These are phyloP conservation scores for Yamadazyma taylorii DNA, from an alignment of 1,139 yeast genomes.

Conservation along the genomic window DNA sequence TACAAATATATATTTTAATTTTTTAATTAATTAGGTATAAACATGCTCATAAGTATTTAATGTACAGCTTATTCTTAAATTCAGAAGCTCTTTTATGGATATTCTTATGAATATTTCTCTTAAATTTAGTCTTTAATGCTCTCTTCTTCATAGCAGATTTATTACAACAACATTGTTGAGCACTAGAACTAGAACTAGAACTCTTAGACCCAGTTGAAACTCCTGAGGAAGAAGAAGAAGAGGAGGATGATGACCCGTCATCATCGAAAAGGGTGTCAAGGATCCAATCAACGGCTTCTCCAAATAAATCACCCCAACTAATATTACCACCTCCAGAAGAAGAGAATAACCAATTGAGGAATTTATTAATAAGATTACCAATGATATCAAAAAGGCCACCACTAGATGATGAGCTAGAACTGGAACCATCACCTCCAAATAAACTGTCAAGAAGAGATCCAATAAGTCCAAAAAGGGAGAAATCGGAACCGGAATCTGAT, in stretches of 20 bases:
- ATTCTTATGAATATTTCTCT: slow-evolving; percentile 19
- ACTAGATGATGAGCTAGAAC: slow-evolving; percentile 11
- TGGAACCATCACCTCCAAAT: slow-evolving; percentile 10
- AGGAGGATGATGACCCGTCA: slow-evolving; percentile 19
- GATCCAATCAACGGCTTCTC: slow-evolving; percentile 16
- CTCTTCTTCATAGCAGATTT: slow-evolving; percentile 17
- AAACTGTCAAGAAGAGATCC: slow-evolving; percentile 9
- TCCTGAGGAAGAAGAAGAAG: slow-evolving; percentile 12
- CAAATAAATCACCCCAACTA: slow-evolving; percentile 14
- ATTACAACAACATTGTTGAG: slow-evolving; percentile 13
- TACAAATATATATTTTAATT: not conserved
- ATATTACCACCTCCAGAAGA: slow-evolving; percentile 12
- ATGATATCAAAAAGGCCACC: slow-evolving; percentile 10
- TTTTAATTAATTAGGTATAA: slow-evolving; percentile 1
- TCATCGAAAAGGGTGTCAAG: slow-evolving; percentile 20
- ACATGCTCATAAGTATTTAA: slow-evolving; percentile 16
- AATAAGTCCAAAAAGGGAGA: slow-evolving; percentile 8
- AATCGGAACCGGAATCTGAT: slow-evolving; percentile 17
- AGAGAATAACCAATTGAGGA: slow-evolving; percentile 15
- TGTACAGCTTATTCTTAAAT: slow-evolving; percentile 15
- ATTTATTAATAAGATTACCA: slow-evolving; percentile 10
- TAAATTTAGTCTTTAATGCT: slow-evolving; percentile 19
- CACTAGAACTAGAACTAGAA: slow-evolving; percentile 10
- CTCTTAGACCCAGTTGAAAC: slow-evolving; percentile 11
- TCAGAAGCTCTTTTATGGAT: slow-evolving; percentile 19